phyloP scores from a whole-genome alignment of 371 early-diverging fungal species.

The Pancytospora epiphaga region DNA sequence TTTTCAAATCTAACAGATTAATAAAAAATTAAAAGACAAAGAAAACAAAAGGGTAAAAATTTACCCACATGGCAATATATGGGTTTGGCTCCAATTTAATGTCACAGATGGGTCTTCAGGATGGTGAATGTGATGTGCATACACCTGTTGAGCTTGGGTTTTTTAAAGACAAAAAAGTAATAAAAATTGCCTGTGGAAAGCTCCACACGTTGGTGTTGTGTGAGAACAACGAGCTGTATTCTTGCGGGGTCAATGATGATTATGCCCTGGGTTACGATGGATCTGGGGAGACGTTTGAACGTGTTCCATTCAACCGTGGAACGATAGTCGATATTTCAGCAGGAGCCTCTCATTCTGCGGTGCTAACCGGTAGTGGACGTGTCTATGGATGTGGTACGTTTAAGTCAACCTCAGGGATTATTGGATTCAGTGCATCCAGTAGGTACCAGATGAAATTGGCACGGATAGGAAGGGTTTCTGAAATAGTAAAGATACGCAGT shows the following conservation, averaged over 20 bases:
- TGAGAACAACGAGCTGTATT: slow-evolving; percentile 64
- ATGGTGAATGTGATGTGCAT: slow-evolving; percentile 62
- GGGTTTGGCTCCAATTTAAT: slow-evolving; percentile 83
- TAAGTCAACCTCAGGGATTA: slow-evolving; percentile 64
- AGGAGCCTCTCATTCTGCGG: slow-evolving; percentile 79
- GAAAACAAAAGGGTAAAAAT: too few species aligned
- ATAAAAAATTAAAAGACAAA: too few species aligned
- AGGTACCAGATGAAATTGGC: slow-evolving; percentile 65
- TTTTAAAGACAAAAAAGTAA: slow-evolving; percentile 64
- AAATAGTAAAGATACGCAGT: slow-evolving; percentile 67
- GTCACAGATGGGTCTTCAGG: slow-evolving; percentile 83
- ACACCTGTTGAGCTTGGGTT: slow-evolving; percentile 65
- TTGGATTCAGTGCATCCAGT: slow-evolving; percentile 63
- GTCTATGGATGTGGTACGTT: slow-evolving; percentile 90
- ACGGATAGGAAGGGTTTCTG: slow-evolving; percentile 61
- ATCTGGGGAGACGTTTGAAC: slow-evolving; percentile 63
- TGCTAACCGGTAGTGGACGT: slow-evolving; percentile 69
- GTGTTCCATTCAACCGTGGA: slow-evolving; percentile 52
- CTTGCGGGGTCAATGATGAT: slow-evolving; percentile 98
- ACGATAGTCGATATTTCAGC: slow-evolving; percentile 72
- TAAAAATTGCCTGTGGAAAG: slow-evolving; percentile 63
- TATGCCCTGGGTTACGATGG: slow-evolving; percentile 71
- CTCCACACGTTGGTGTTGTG: slow-evolving; percentile 63
- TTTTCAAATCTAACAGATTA: too few species aligned
- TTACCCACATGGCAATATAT: slow-evolving; percentile 66